A percentile compares a stretch with the other conserved stretches of the same genome.
phyloP scores from a whole-genome alignment of 2,329 filamentous ascomycete genomes.

The Colletotrichum coccodes region DNA sequence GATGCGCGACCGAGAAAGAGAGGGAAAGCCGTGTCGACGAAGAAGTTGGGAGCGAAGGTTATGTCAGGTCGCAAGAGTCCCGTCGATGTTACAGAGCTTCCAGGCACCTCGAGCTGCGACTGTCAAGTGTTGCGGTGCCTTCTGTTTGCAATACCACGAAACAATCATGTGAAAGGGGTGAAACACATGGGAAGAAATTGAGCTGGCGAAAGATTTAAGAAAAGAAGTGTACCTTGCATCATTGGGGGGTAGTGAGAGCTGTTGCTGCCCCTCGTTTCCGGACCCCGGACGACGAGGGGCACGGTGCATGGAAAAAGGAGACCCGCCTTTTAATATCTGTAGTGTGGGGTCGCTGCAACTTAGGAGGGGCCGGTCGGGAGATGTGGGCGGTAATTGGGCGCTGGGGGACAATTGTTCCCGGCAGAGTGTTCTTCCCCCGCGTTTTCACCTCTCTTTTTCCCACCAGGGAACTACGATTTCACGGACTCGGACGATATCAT shows the following conservation, averaged over 20 bases:
- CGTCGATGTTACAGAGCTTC: not conserved
- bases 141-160: not conserved
- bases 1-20: not conserved
- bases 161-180: not conserved
- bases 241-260: not conserved
- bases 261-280: conserved; percentile 28
- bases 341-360: conserved; percentile 14
- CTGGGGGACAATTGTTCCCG: conserved; percentile 7
- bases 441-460: not conserved
- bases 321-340: not conserved
- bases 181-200: not conserved
- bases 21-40: not conserved
- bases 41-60: conserved; percentile 6
- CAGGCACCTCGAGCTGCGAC: not conserved
- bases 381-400: conserved; percentile 30
- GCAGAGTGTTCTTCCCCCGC: conserved; percentile 29
- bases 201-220: not conserved
- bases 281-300: conserved; percentile 31
- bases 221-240: conserved; percentile 8
- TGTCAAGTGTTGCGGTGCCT: not conserved
- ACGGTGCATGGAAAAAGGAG: conserved; percentile 20
- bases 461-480: conserved; percentile 17
- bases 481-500: conserved; percentile 3
- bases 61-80: not conserved
- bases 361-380: conserved; percentile 27